Conservation (phyloP, 2,329 filamentous ascomycete genomes). For the Monosporascus sp. region DNA sequence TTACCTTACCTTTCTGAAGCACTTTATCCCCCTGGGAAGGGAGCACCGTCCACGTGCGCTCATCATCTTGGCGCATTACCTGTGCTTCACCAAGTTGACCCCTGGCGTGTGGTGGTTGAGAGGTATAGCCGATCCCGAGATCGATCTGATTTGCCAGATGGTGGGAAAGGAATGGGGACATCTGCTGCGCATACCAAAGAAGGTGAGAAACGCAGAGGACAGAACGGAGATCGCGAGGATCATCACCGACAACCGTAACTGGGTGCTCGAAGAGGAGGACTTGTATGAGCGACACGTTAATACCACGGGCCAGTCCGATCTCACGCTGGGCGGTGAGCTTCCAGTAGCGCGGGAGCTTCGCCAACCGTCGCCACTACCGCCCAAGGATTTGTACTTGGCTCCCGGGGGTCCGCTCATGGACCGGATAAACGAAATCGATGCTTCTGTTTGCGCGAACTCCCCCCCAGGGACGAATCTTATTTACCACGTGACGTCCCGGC, state of each 20-base stretch:
- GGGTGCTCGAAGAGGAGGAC: slow-evolving; percentile 28
- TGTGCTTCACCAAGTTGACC: slow-evolving; percentile 43
- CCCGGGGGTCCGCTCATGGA: not conserved
- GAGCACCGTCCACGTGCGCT: slow-evolving; percentile 39
- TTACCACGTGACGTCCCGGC: not conserved
- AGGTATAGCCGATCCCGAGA: slow-evolving; percentile 40
- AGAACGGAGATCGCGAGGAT: slow-evolving; percentile 32
- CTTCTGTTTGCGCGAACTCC: not conserved
- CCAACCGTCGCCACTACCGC: not conserved
- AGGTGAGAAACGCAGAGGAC: slow-evolving; percentile 29
- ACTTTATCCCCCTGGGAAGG: slow-evolving; percentile 39
- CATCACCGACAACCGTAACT: slow-evolving; percentile 38
- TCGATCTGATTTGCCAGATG: slow-evolving; percentile 36
- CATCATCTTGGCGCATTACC: slow-evolving; percentile 47
- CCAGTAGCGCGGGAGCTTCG: too few species aligned
- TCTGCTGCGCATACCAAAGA: slow-evolving; percentile 36
- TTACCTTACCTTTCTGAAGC: slow-evolving; percentile 44
- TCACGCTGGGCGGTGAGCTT: slow-evolving; percentile 3
- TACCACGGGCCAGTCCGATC: slow-evolving; percentile 13
- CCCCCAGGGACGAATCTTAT: not conserved
- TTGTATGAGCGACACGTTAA: slow-evolving; percentile 17
- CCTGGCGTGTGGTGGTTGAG: slow-evolving; percentile 44
- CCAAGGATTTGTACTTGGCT: not conserved
- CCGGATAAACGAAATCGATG: not conserved
- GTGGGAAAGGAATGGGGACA: slow-evolving; percentile 36